Evolutionary conservation across 495 filamentous ascomycete species (phyloP).

Genomic region (Xanthoparmelia taractica): DNA sequence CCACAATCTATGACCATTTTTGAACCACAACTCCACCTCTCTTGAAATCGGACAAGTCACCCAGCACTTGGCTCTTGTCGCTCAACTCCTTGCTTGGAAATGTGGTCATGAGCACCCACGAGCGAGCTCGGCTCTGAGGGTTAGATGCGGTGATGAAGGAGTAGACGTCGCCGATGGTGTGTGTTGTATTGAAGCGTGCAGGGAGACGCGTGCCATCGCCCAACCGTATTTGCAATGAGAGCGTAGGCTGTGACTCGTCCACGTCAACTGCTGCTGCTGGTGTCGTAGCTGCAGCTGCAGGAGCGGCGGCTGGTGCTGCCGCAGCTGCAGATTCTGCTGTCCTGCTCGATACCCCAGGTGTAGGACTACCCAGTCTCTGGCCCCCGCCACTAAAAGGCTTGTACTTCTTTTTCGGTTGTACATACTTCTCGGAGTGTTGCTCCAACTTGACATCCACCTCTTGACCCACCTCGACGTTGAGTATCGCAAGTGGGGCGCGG

Average conservation of each 20-base stretch:
- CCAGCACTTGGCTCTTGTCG: slow-evolving; percentile 59
- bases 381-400: slow-evolving; percentile 79
- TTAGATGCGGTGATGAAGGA: slow-evolving; percentile 68
- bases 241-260: slow-evolving; percentile 66
- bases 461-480: slow-evolving; percentile 80
- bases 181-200: slow-evolving; percentile 83
- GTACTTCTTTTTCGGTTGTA: slow-evolving; percentile 72
- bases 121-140: slow-evolving; percentile 46
- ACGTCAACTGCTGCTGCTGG: slow-evolving; percentile 40
- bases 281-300: slow-evolving; percentile 30
- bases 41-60: slow-evolving; percentile 78
- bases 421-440: slow-evolving; percentile 78
- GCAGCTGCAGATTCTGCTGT: slow-evolving; percentile 36
- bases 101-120: slow-evolving; percentile 84
- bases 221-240: slow-evolving; percentile 81
- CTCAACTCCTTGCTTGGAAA: slow-evolving; percentile 91
- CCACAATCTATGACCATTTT: slow-evolving; percentile 58
- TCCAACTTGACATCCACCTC: slow-evolving; percentile 85
- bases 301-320: slow-evolving; percentile 30
- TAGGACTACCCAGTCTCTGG: slow-evolving; percentile 84
- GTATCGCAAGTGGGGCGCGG: slow-evolving; percentile 75
- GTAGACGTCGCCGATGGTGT: slow-evolving; percentile 89
- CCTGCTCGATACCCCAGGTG: slow-evolving; percentile 50
- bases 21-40: slow-evolving; percentile 77
- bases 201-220: slow-evolving; percentile 81